Conservation (phyloP, 2,329 filamentous ascomycete genomes). For the Ophiocordyceps unilateralis region DNA sequence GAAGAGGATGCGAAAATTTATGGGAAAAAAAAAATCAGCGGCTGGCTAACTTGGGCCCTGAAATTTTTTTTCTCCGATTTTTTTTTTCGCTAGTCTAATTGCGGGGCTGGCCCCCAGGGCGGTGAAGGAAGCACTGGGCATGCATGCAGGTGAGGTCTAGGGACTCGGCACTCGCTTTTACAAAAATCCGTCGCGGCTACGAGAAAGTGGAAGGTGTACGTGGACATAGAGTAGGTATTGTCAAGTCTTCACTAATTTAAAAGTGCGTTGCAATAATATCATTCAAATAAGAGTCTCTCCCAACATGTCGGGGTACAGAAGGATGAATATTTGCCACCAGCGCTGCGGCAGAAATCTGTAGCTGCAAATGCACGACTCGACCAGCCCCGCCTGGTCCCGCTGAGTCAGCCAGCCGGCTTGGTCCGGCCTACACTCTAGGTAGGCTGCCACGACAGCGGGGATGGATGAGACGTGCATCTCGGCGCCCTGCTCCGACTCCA, state of each 20-base stretch:
- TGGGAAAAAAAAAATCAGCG: not conserved
- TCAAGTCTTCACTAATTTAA: too few species aligned
- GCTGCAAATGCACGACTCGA: not conserved
- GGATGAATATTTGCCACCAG: not conserved
- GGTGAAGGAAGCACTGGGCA: slow-evolving; percentile 12
- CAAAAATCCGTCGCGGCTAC: too few species aligned
- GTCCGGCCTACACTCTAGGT: too few species aligned
- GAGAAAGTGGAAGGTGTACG: too few species aligned
- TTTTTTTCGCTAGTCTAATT: slow-evolving; percentile 13
- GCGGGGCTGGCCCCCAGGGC: slow-evolving; percentile 14
- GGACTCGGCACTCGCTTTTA: too few species aligned
- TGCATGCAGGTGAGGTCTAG: too few species aligned
- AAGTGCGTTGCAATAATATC: too few species aligned
- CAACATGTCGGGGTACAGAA: not conserved
- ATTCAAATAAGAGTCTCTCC: too few species aligned
- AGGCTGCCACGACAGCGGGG: too few species aligned
- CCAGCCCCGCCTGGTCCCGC: not conserved
- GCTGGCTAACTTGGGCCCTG: not conserved
- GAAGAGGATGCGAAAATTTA: not conserved
- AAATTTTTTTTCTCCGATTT: slow-evolving; percentile 8
- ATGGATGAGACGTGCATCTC: too few species aligned
- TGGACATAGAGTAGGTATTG: too few species aligned
- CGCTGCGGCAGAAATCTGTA: not conserved
- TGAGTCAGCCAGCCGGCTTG: not conserved
- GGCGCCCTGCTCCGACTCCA: not conserved